Conservation (phyloP, 1,139 yeast genomes). For the Geotrichum citri-aurantii region DNA sequence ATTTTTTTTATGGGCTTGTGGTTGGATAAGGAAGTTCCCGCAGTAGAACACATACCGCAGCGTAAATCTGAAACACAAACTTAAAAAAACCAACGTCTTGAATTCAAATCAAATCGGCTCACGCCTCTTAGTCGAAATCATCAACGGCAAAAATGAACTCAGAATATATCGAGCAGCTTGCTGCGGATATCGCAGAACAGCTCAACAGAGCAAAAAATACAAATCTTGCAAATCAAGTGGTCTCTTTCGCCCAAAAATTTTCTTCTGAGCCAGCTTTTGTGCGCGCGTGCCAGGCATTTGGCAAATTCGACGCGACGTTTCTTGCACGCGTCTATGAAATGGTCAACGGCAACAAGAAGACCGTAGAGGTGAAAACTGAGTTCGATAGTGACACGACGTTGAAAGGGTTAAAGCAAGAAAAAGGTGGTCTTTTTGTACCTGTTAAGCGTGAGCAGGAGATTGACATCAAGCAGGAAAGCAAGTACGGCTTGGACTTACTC, state of each 20-base stretch:
- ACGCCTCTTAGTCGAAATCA: neutral
- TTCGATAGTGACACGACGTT: neutral
- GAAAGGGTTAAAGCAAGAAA: neutral
- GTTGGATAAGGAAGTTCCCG: neutral
- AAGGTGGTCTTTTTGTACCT: constrained; percentile 10
- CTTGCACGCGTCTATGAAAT: constrained; percentile 23
- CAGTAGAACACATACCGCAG: constrained; percentile 3
- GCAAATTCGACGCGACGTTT: constrained; percentile 28
- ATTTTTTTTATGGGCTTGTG: neutral
- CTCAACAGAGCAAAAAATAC: constrained; percentile 26
- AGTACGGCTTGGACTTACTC: constrained; percentile 11
- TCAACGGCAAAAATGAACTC: constrained; percentile 4
- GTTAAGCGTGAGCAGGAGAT: constrained; percentile 10
- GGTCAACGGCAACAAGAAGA: constrained; percentile 4
- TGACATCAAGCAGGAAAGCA: constrained; percentile 5
- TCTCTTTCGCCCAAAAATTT: constrained; percentile 25
- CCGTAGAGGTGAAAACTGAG: constrained; percentile 4
- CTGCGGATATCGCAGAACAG: constrained; percentile 27
- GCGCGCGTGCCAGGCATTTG: constrained; percentile 31
- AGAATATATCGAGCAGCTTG: constrained; percentile 21
- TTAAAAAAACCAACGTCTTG: neutral
- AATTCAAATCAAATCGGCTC: neutral
- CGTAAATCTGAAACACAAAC: neutral
- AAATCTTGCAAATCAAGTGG: constrained; percentile 26
- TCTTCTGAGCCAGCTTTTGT: constrained; percentile 24